Conservation (phyloP, 768 basidiomycete species). For the Boletus patriciae region DNA sequence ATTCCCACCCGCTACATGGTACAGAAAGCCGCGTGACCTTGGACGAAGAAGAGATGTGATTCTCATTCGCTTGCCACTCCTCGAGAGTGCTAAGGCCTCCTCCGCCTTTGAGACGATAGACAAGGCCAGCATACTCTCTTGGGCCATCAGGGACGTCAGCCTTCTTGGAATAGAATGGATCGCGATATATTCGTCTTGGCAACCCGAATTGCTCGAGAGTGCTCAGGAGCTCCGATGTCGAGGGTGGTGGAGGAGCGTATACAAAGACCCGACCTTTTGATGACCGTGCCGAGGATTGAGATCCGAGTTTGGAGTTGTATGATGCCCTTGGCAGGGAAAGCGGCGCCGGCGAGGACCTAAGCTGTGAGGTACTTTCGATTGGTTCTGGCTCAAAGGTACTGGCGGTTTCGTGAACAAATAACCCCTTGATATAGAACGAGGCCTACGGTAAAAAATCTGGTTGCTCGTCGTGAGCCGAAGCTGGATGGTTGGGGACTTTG, state of each 20-base stretch:
- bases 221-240: constrained; percentile 44
- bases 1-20: constrained; percentile 75
- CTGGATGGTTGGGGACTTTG: neutral
- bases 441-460: constrained; percentile 21
- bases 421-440: neutral
- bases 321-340: constrained; percentile 18
- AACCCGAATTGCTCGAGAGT: constrained; percentile 49
- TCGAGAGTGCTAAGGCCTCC: constrained; percentile 56
- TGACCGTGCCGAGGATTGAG: constrained; percentile 4
- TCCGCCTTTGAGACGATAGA: constrained; percentile 70
- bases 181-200: constrained; percentile 62
- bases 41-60: constrained; percentile 1
- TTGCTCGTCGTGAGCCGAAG: constrained; percentile 12
- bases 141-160: constrained; percentile 66
- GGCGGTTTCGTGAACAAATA: neutral
- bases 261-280: constrained; percentile 32
- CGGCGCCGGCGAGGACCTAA: neutral
- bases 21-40: constrained; percentile 7
- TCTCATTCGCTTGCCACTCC: constrained; percentile 48
- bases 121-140: constrained; percentile 76
- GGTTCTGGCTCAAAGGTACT: constrained; percentile 21
- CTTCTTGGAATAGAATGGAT: constrained; percentile 77
- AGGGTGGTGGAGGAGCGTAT: constrained; percentile 54
- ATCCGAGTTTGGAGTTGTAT: constrained; percentile 6
- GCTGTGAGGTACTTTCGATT: neutral